Evolutionary conservation across 2,329 filamentous ascomycete species (phyloP).

Genomic region (Mycogone perniciosa): DNA sequence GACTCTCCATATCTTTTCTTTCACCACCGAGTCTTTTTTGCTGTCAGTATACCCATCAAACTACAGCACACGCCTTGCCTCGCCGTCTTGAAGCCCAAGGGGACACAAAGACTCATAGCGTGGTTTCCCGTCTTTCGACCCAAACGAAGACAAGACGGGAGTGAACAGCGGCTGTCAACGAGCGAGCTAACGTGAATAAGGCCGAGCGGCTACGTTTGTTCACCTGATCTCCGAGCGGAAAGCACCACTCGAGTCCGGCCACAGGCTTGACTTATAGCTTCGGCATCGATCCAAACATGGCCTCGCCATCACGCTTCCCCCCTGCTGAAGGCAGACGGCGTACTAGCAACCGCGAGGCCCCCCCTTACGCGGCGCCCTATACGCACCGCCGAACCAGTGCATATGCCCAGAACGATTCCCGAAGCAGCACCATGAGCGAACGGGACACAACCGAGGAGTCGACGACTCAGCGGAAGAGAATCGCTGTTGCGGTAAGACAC

Average conservation of each 20-base stretch:
- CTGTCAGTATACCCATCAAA: background rate
- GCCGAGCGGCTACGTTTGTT: background rate
- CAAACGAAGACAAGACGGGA: background rate
- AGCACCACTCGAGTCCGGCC: background rate
- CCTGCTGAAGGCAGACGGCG: constrained; percentile 14
- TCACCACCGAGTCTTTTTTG: background rate
- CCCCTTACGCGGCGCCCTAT: constrained; percentile 15
- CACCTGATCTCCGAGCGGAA: background rate
- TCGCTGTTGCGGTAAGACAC: constrained; percentile 50
- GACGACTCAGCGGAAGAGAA: constrained; percentile 47
- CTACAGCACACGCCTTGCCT: background rate
- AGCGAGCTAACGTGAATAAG: background rate
- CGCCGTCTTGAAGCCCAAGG: constrained; percentile 7
- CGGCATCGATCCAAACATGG: constrained; percentile 13
- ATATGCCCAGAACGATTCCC: constrained; percentile 9
- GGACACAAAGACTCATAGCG: constrained; percentile 10
- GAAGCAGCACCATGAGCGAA: constrained; percentile 13
- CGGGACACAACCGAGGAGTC: constrained; percentile 27
- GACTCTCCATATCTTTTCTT: background rate
- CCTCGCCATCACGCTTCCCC: constrained; percentile 14
- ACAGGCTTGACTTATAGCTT: background rate
- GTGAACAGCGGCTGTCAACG: background rate
- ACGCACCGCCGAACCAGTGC: constrained; percentile 13
- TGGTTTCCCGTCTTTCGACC: constrained; percentile 3
- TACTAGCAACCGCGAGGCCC: constrained; percentile 8